Evolutionary conservation across 2,329 filamentous ascomycete genomes (phyloP), one percentile per base, ranked within the genome.

Genomic region (Colletotrichum falcatum): DNA sequence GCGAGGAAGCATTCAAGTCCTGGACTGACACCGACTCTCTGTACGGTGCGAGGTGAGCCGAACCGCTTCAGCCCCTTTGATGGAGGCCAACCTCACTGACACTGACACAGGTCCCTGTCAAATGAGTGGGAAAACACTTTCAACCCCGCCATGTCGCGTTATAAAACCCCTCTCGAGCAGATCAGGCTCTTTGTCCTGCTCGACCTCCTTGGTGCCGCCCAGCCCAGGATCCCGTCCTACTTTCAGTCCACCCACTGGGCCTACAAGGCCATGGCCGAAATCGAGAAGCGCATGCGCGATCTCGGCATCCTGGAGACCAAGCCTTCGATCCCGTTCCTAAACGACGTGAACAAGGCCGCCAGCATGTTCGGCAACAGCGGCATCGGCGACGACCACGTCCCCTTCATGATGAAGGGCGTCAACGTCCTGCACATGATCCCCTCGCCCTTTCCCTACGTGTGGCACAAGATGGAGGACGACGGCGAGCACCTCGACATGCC

Each of bases 201-300:
- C 26, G 92, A 95, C 77, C 84, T 95, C 9, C 86, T 95, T 1
- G 92, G 92, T 1, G 79, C 87, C 1, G 82, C 86, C 28, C 78
- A 84, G 33, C 91, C 92, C 0, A 81, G 72, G 0, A 85, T 95
- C 3, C 90, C 90, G 1, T 93, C 91, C 0, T 93, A 92, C 80
- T 95, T 94, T 79, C 86, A 88, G 74, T 92, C 90, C 1, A 95
- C 93, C 0, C 93, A 95, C 77, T 96, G 93, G 93, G 92, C 93
- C 9, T 95, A 95, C 79, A 84, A 88, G 74, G 84, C 86, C 66
- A 86, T 95, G 80, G 89, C 91, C 0, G 78, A 80, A 0, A 81
- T 93, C 26, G 93, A 95, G 80, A 77, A 83, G 6, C 88, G 92
- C 23, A 82, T 95, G 74, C 88, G 90, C 42, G 80, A 82, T 5